Evolutionary conservation across 192 early-diverging fungal genomes (phyloP), one percentile per base, ranked within the genome.

Genomic region (Backusella macrospora): DNA sequence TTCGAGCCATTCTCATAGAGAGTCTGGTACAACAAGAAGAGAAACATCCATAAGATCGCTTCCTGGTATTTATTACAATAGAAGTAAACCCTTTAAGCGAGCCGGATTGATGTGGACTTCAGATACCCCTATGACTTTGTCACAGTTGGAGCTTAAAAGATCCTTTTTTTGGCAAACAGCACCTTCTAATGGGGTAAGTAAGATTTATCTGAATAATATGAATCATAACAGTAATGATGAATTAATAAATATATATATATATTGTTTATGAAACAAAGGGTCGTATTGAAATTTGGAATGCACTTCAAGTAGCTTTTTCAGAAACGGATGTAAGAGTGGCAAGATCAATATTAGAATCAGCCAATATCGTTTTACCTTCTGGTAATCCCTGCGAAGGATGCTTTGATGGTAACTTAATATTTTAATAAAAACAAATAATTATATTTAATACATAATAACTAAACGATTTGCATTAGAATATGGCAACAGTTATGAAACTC

Each of bases 101-200:
- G 68, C 68, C n/a, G 68, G 71, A 13, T 48, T 86, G 9, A 75
- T 64, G 42, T 87, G 84, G 83, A 71, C 70, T 38, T 64, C 85
- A 34, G 77, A 82, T 43, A 64, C 68, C 16, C 82, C 84, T 18
- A 74, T 85, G 34, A 85, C 81, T 23, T 47, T 46, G 16, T 12
- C 37, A 16, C 67, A 84, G 65, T 76, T 92, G 18, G 75, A 87
- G 40, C 76, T 73, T 43, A 84, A 90, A 72, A 80, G 92, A 34
- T 73, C 84, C 8, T 85, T 86, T 23, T 94, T 92, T 75, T 94
- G 92, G 92, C 91, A 94, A 43, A 91, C 92, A 18, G 86, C 86
- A 46, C 87, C 92, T 37, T 82, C 76, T 15, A 92, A 93, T 46
- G 92, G 89, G 70, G 88, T 89, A 85, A 59, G 52, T 26, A 59